Conservation (phyloP, 2,329 filamentous ascomycete genomes). For the Epichloe typhina region DNA sequence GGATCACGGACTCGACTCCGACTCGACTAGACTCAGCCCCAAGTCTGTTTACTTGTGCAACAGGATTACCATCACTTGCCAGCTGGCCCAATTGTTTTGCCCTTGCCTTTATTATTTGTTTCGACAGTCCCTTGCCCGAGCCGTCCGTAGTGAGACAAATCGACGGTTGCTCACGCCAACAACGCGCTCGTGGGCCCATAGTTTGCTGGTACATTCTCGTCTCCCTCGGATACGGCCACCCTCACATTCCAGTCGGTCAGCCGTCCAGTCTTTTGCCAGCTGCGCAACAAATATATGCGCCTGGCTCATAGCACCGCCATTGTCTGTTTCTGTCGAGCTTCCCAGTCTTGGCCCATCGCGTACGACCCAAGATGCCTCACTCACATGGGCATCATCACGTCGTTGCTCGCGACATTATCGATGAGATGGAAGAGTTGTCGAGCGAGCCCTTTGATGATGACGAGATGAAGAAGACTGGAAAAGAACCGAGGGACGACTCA, state of each 20-base stretch:
- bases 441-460: neutral
- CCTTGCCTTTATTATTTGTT: constrained; percentile 1
- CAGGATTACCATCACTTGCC: constrained; percentile 10
- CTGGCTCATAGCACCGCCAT: neutral
- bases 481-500: neutral
- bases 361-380: constrained; percentile 16
- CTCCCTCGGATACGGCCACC: constrained; percentile 12
- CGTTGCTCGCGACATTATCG: constrained; percentile 1
- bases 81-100: constrained; percentile 14
- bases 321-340: neutral
- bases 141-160: constrained; percentile 6
- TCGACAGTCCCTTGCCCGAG: neutral
- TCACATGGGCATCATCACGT: constrained; percentile 16
- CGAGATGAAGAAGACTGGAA: neutral
- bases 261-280: constrained; percentile 3
- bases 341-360: neutral
- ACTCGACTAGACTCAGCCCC: neutral
- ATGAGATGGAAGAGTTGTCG: neutral
- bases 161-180: constrained; percentile 5
- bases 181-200: constrained; percentile 13
- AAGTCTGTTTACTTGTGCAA: neutral
- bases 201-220: constrained; percentile 13
- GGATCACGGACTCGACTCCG: neutral
- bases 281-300: constrained; percentile 8
- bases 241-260: constrained; percentile 16